These are phyloP conservation scores for Epichloe coenophiala DNA, from an alignment of 2,329 filamentous ascomycete species.

Conservation along the genomic window DNA sequence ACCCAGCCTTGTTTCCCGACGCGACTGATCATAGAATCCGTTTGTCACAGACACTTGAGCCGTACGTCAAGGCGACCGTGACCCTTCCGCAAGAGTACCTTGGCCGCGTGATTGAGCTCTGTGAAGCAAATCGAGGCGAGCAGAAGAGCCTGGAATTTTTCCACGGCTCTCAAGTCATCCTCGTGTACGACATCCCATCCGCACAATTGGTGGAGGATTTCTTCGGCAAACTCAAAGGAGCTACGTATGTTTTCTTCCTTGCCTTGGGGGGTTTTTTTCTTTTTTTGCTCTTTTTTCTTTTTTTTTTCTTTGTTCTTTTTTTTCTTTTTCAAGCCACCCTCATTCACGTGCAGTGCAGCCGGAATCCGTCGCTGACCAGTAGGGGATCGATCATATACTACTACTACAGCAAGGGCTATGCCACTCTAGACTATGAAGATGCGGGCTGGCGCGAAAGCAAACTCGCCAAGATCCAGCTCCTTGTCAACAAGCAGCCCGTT, in stretches of 20 bases:
- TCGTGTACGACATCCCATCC: slow-evolving; percentile 82
- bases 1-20: slow-evolving; percentile 80
- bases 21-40: slow-evolving; percentile 33
- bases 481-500: slow-evolving; percentile 87
- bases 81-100: slow-evolving; percentile 91
- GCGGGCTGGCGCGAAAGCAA: slow-evolving; percentile 70
- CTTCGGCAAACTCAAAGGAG: slow-evolving; percentile 89
- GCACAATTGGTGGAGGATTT: slow-evolving; percentile 91
- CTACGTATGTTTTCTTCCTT: slow-evolving; percentile 35
- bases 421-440: slow-evolving; percentile 92
- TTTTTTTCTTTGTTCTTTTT: too few relatives aligned
- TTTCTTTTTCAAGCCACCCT: too few relatives aligned
- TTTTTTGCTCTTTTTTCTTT: too few relatives aligned
- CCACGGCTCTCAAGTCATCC: slow-evolving; percentile 79
- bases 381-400: too few relatives aligned
- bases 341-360: too few relatives aligned
- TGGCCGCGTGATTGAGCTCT: slow-evolving; percentile 87
- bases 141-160: slow-evolving; percentile 87
- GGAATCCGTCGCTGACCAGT: background rate
- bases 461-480: slow-evolving; percentile 77
- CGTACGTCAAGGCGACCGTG: slow-evolving; percentile 60
- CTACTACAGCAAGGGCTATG: slow-evolving; percentile 61
- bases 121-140: slow-evolving; percentile 75
- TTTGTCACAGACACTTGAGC: slow-evolving; percentile 34
- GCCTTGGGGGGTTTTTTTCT: too few relatives aligned